These are phyloP conservation scores for Arabidopsis lyrata DNA, from an alignment of 441 rosid species.

Conservation along the genomic window DNA sequence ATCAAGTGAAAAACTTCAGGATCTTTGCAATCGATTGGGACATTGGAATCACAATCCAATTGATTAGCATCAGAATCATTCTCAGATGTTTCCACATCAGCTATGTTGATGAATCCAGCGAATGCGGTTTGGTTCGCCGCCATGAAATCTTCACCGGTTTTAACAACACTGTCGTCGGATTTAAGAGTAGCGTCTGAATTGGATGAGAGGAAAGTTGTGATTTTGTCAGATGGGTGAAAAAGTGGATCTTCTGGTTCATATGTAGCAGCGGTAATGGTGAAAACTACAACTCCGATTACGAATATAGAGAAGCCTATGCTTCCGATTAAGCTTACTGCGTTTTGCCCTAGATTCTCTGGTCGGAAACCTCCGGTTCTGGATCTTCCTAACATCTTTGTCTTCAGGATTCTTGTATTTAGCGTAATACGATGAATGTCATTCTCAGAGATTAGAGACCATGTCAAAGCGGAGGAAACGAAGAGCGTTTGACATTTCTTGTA, in stretches of 20 bases:
- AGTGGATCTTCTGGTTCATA: conserved; percentile 93
- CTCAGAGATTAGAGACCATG: not conserved
- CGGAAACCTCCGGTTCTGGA: conserved; percentile 70
- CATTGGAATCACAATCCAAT: conserved; percentile 51
- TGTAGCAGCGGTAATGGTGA: conserved; percentile 92
- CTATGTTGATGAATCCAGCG: conserved; percentile 63
- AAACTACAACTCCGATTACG: conserved; percentile 77
- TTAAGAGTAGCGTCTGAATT: conserved; percentile 76
- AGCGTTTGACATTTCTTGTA: not conserved
- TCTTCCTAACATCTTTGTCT: conserved; percentile 64
- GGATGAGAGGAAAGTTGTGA: conserved; percentile 83
- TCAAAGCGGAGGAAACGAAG: not conserved
- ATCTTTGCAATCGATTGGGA: conserved; percentile 82
- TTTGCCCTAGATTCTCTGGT: conserved; percentile 85
- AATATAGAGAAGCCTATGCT: conserved; percentile 83
- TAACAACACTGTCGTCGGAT: conserved; percentile 69
- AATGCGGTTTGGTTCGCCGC: conserved; percentile 67
- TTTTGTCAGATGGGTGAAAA: conserved; percentile 84
- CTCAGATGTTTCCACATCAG: conserved; percentile 57
- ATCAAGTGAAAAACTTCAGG: conserved; percentile 85
- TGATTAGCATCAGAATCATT: conserved; percentile 31
- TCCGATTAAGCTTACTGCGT: conserved; percentile 76
- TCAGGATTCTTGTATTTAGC: not conserved
- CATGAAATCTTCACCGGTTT: conserved; percentile 95
- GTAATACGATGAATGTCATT: not conserved